Base-by-base conservation (phyloP, 805 yeast genomes). In the Wickerhamomyces mucosus region DNA sequence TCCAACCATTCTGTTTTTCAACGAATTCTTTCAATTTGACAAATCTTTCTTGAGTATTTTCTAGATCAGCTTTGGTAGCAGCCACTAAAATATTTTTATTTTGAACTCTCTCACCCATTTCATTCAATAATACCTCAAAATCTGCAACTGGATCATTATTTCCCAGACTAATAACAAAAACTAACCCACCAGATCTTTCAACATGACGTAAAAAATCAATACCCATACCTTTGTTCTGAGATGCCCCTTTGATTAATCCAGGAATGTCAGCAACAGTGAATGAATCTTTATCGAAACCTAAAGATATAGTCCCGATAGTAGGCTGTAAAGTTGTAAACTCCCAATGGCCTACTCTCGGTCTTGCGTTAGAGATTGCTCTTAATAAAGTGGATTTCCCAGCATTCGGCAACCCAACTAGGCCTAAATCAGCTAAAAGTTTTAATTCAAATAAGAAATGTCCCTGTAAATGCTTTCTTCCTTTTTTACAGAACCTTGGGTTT, bases 201-300 rank as follows among this genome's bases (percentile, higher is more conserved):
- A 92, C 75, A 53, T 92, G 98, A 34, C 96, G 68, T 40, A 92
- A 59, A 54, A 92, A 92, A 40, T 86, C 96, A 29, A 85, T 63
- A 0, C 98, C 98, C 82, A 92, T 78, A 2, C 98, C 98, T 51
- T 70, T 78, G 50, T 88, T 82, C 29, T 74, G 60, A 7, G 75
- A 69, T 0, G 98, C 97, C 6, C 95, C 96, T 53, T 76, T 69
- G 37, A 92, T 81, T 27, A 92, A 80, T 6, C 98, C 98, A 0
- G 98, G 98, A 36, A 92, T 92, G 59, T 92, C 98, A 2, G 97
- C 97, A 2, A 92, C 96, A 0, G 96, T 83, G 52, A 89, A 88
- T 4, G 62, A 55, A 4, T 71, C 72, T 36, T 67, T 66, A 41
- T 76, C 82, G 3, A 78, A 68, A 2, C 78, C 70, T 15, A 75